A percentile compares a stretch with the other conserved stretches of the same genome.
Conservation (phyloP, 345 rosid genomes). For the Arabis hirsuta region DNA sequence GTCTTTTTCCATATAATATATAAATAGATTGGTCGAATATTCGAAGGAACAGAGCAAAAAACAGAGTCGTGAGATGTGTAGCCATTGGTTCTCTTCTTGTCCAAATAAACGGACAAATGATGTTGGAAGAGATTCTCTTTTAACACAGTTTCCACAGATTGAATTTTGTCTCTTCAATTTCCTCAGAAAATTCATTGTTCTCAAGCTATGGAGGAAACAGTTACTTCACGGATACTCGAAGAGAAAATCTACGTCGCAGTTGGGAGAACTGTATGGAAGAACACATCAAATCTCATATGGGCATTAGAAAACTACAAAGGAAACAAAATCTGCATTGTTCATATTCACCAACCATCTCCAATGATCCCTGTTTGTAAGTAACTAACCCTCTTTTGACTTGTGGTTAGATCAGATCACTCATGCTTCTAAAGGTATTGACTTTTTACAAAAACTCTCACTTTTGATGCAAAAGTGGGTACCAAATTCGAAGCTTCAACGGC, state of each 20-base stretch:
- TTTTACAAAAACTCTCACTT: background rate
- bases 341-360: constrained; percentile 68
- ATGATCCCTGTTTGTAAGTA: constrained; percentile 67
- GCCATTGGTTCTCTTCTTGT: constrained; percentile 24
- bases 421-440: constrained; percentile 12
- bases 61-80: constrained; percentile 30
- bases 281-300: constrained; percentile 57
- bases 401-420: constrained; percentile 19
- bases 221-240: constrained; percentile 47
- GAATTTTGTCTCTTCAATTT: background rate
- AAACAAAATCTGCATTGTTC: constrained; percentile 64
- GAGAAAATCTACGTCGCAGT: constrained; percentile 74
- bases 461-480: constrained; percentile 63
- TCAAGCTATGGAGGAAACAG: constrained; percentile 40
- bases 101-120: constrained; percentile 4
- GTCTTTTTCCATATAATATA: constrained; percentile 11
- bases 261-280: constrained; percentile 51
- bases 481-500: constrained; percentile 58
- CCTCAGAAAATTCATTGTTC: background rate
- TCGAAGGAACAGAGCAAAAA: constrained; percentile 29
- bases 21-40: constrained; percentile 35
- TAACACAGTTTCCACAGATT: background rate
- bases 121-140: background rate
- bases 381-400: background rate
- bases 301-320: constrained; percentile 62